Conservation (phyloP, 805 yeast species). For the Candida sphagnicola region DNA sequence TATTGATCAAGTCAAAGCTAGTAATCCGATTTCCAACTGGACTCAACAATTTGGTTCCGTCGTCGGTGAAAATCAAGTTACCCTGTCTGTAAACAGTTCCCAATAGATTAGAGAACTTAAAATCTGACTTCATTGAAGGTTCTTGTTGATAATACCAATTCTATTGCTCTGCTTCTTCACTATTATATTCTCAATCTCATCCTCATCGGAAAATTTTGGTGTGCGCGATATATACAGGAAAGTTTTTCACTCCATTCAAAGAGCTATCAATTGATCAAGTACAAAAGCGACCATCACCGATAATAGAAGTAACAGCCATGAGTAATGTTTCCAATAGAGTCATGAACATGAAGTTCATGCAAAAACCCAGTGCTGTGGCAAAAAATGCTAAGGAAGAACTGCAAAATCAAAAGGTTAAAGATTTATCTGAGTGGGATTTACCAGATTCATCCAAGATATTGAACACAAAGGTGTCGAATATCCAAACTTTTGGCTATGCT, state of each 20-base stretch:
- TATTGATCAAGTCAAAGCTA: constrained; percentile 80
- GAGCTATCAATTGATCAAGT: background rate
- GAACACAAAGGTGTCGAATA: constrained; percentile 17
- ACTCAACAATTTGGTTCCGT: constrained; percentile 77
- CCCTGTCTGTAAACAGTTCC: constrained; percentile 96
- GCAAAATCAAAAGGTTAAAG: constrained; percentile 37
- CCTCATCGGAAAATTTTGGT: constrained; percentile 5
- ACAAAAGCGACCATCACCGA: too few relatives aligned
- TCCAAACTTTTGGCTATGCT: constrained; percentile 39
- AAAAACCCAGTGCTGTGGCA: constrained; percentile 21
- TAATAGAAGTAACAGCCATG: constrained; percentile 13
- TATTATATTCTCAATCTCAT: background rate
- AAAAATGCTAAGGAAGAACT: constrained; percentile 26
- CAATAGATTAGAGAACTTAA: constrained; percentile 77
- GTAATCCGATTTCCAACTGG: constrained; percentile 95
- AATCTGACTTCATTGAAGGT: constrained; percentile 74
- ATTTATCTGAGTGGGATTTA: constrained; percentile 50
- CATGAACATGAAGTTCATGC: constrained; percentile 75
- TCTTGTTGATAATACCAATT: constrained; percentile 1
- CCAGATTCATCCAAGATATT: constrained; percentile 27
- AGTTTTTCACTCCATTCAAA: background rate
- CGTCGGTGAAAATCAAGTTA: constrained; percentile 79
- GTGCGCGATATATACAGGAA: background rate
- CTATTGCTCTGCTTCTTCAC: too few relatives aligned
- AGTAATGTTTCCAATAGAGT: constrained; percentile 58